Percentiles rank a stretch among this genome's conserved stretches.
Conservation (phyloP, 192 early-diverging fungal genomes). For the Phycomyces nitens region DNA sequence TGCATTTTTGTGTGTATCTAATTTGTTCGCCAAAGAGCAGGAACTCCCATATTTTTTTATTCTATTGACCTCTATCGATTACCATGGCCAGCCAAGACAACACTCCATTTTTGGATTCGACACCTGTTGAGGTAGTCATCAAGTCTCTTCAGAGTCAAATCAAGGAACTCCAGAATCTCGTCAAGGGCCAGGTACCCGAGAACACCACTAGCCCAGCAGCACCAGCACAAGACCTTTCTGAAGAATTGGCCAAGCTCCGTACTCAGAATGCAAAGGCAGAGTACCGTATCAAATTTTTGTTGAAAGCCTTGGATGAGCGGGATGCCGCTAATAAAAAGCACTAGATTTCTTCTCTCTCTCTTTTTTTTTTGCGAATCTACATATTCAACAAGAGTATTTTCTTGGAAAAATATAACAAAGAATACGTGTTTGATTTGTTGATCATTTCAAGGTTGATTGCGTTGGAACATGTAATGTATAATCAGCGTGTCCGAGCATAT, state of each 20-base stretch:
- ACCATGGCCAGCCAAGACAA: not conserved
- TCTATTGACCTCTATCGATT: not conserved
- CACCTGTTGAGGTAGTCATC: conserved; percentile 19
- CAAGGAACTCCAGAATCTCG: conserved; percentile 13
- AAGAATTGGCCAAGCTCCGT: conserved; percentile 11
- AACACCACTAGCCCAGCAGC: not conserved
- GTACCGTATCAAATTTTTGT: conserved; percentile 23
- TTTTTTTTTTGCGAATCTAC: too few relatives aligned
- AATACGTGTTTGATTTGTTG: too few relatives aligned
- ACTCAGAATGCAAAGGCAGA: conserved; percentile 14
- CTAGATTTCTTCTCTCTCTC: too few relatives aligned
- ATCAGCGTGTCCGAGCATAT: too few relatives aligned
- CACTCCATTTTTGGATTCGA: not conserved
- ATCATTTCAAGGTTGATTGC: too few relatives aligned
- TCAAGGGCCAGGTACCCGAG: not conserved
- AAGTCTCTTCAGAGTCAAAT: conserved; percentile 20
- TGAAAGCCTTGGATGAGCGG: conserved; percentile 23
- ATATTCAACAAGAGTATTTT: too few relatives aligned
- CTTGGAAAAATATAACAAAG: too few relatives aligned
- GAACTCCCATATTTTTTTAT: not conserved
- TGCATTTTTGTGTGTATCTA: too few relatives aligned
- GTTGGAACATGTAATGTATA: too few relatives aligned
- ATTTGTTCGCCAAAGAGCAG: not conserved
- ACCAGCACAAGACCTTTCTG: not conserved
- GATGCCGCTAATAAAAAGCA: not conserved